phyloP scores from a whole-genome alignment of 345 rosid genomes.

The Eutrema japonicum region DNA sequence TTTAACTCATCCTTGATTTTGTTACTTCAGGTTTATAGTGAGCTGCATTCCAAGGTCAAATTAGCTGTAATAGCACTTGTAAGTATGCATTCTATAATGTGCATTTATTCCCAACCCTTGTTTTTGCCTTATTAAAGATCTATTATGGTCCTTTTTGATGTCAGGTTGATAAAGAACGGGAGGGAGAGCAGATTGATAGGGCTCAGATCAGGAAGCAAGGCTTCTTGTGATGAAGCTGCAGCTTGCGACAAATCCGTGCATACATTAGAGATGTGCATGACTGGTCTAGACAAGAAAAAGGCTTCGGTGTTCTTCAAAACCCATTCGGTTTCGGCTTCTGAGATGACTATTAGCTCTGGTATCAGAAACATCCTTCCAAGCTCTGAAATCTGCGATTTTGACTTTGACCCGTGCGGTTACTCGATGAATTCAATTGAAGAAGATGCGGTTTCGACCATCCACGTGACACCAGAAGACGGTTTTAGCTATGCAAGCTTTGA shows the following conservation, averaged over 20 bases:
- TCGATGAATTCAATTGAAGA: slow-evolving; percentile 82
- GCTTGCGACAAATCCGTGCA: slow-evolving; percentile 43
- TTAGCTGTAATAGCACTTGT: slow-evolving; percentile 76
- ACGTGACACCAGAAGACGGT: slow-evolving; percentile 79
- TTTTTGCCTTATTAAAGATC: slow-evolving; percentile 12
- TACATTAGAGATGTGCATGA: slow-evolving; percentile 91
- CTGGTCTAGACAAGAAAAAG: slow-evolving; percentile 60
- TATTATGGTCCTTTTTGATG: slow-evolving; percentile 10
- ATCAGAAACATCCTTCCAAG: slow-evolving; percentile 72
- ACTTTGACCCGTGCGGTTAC: slow-evolving; percentile 82
- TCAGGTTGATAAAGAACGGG: slow-evolving; percentile 89
- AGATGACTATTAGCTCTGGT: slow-evolving; percentile 64
- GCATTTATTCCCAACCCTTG: not conserved
- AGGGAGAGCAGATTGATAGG: slow-evolving; percentile 87
- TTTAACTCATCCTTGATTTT: not conserved
- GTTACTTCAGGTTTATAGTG: slow-evolving; percentile 59
- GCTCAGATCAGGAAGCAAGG: too few relatives aligned
- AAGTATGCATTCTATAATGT: slow-evolving; percentile 37
- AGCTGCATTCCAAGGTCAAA: slow-evolving; percentile 59
- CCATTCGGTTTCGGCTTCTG: slow-evolving; percentile 52
- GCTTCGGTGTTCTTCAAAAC: slow-evolving; percentile 66
- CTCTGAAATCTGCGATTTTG: slow-evolving; percentile 76
- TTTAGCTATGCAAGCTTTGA: slow-evolving; percentile 91
- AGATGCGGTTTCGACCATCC: slow-evolving; percentile 76
- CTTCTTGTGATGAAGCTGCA: slow-evolving; percentile 35